A percentile compares a stretch with the other conserved stretches of the same genome.
phyloP scores from a whole-genome alignment of 352 stramenopile species.

The Globisporangium paddicum region DNA sequence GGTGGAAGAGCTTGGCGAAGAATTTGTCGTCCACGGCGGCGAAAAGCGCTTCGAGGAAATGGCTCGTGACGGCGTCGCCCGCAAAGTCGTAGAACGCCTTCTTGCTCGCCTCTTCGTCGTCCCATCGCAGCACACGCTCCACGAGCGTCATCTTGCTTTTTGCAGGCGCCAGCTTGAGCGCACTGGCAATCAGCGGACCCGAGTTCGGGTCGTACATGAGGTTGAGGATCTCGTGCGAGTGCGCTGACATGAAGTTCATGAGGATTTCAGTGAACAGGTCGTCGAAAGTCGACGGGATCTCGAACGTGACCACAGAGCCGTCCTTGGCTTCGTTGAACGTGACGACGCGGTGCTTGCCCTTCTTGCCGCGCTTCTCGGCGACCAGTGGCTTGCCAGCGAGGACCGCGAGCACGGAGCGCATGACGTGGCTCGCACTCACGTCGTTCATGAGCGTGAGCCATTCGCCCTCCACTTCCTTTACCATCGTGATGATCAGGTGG shows the following conservation, averaged over 20 bases:
- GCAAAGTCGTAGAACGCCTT: constrained; percentile 66
- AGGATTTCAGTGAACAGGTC: constrained; percentile 61
- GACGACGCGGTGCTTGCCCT: constrained; percentile 68
- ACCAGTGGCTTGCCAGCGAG: constrained; percentile 63
- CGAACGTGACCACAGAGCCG: constrained; percentile 29
- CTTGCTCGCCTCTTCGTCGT: constrained; percentile 43
- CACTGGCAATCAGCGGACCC: constrained; percentile 59
- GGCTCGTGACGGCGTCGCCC: constrained; percentile 67
- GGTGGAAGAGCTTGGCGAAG: constrained; percentile 61
- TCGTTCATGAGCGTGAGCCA: constrained; percentile 87
- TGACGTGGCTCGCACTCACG: constrained; percentile 79
- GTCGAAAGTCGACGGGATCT: constrained; percentile 51
- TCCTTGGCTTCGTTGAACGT: constrained; percentile 57
- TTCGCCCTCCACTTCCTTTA: constrained; percentile 68
- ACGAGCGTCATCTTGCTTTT: constrained; percentile 47
- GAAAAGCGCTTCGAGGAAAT: constrained; percentile 71
- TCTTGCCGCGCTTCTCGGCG: constrained; percentile 77
- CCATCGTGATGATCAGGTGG: constrained; percentile 68
- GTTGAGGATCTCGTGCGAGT: constrained; percentile 42
- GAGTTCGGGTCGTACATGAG: constrained; percentile 74
- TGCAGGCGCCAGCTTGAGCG: constrained; percentile 49
- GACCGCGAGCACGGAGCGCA: constrained; percentile 65
- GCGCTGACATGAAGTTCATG: constrained; percentile 33
- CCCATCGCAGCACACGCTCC: constrained; percentile 66
- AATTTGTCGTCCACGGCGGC: constrained; percentile 52